These are phyloP conservation scores for Plasmodium malariae DNA, from an alignment of 169 alveolate genomes.

Conservation along the genomic window DNA sequence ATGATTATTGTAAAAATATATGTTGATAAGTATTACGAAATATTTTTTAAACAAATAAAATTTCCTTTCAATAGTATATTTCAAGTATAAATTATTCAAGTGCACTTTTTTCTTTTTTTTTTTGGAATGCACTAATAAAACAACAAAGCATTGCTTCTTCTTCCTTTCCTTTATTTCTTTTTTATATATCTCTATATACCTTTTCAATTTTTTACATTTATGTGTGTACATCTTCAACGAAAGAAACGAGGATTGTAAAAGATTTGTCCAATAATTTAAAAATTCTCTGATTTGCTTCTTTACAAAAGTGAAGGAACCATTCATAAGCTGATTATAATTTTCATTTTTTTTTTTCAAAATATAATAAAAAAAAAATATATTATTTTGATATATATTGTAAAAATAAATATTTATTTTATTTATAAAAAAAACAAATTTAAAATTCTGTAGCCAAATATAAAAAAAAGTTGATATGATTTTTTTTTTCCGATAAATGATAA, in stretches of 20 bases:
- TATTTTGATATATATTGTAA: conserved; percentile 27
- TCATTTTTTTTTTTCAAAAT: conserved; percentile 35
- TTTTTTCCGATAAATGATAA: neutral
- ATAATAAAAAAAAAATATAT: conserved; percentile 35
- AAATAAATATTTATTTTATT: conserved; percentile 19
- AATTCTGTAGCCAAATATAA: conserved; percentile 32
- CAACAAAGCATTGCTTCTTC: conserved; percentile 15
- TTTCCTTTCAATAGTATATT: conserved; percentile 24
- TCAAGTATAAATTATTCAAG: conserved; percentile 10
- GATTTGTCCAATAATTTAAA: neutral
- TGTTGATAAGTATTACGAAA: conserved; percentile 29
- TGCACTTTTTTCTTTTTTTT: conserved; percentile 21
- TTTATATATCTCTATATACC: neutral
- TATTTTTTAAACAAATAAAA: conserved; percentile 17
- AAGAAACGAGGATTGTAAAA: neutral
- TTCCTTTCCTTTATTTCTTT: neutral
- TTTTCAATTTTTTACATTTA: neutral
- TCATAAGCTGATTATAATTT: conserved; percentile 5
- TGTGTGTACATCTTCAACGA: neutral
- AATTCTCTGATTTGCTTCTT: conserved; percentile 14
- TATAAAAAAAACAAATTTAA: conserved; percentile 12
- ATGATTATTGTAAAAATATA: conserved; percentile 50
- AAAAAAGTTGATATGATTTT: neutral
- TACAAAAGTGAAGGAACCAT: conserved; percentile 33
- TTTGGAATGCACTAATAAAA: conserved; percentile 15